Percentiles rank a stretch among this genome's conserved stretches.
These are phyloP conservation scores for Pharnaceum exiguum DNA, from an alignment of 148 eudicot species.

Conservation along the genomic window DNA sequence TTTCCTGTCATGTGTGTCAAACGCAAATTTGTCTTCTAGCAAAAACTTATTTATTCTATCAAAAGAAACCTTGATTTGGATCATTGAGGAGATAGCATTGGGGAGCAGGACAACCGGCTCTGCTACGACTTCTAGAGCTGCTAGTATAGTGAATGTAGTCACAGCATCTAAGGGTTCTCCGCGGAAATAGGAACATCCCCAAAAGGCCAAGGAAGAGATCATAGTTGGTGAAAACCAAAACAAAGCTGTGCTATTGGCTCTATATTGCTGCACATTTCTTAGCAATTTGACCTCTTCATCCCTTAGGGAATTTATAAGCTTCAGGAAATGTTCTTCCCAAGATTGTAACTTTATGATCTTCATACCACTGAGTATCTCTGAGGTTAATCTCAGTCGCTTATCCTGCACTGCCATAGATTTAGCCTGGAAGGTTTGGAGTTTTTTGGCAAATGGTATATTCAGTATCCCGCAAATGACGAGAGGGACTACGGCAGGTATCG, in stretches of 20 bases:
- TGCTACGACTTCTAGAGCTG: not conserved
- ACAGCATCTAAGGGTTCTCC: constrained; percentile 35
- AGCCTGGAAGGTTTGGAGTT: constrained; percentile 40
- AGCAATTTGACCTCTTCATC: constrained; percentile 48
- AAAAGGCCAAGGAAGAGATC: constrained; percentile 46
- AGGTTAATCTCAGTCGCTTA: constrained; percentile 44
- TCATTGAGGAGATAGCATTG: constrained; percentile 3
- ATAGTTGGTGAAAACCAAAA: constrained; percentile 64
- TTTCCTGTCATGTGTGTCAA: constrained; percentile 3
- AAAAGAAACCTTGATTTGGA: constrained; percentile 3
- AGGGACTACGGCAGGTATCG: constrained; percentile 50
- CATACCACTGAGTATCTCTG: constrained; percentile 60
- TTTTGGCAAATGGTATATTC: constrained; percentile 3
- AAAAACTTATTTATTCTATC: constrained; percentile 17
- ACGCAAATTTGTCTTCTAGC: constrained; percentile 34
- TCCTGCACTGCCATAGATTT: constrained; percentile 53
- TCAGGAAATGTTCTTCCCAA: constrained; percentile 62
- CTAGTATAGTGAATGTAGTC: constrained; percentile 6
- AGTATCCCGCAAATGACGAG: constrained; percentile 41
- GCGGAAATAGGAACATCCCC: constrained; percentile 34
- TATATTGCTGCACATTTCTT: constrained; percentile 25
- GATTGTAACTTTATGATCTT: constrained; percentile 65
- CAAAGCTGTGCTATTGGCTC: constrained; percentile 32
- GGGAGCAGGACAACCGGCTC: constrained; percentile 9
- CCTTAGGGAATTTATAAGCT: constrained; percentile 35